Evolutionary conservation across 768 basidiomycete species (phyloP), one percentile per base, ranked within the genome.

Genomic region (Hericium coralloides): DNA sequence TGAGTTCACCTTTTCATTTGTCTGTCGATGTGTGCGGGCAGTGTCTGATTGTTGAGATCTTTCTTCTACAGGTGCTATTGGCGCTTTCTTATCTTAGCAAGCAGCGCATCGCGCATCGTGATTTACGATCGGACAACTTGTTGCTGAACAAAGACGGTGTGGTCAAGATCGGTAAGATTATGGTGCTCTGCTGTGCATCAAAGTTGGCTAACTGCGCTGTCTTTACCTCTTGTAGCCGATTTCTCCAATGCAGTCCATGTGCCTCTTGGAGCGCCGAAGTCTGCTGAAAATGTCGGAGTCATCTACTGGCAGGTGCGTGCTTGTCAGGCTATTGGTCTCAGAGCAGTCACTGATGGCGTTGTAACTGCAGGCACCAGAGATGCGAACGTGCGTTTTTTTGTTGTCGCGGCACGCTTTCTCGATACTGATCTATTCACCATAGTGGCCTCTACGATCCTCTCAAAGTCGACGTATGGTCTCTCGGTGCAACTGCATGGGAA

Each of bases 81-180:
- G 91, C 83, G 6, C 69, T 93, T 18, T 78, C 79, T 39, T 89
- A 82, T 64, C 72, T 93, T 52, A 81, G 83, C 60, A 71, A 70
- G 38, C 78, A 83, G 52, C 73, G 77, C 26, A 86, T 93, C 47
- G 89, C 87, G 2, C 91, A 93, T 69, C 80, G 91, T 31, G 91
- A 93, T 68, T 76, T 93, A 49, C 82, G 91, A 22, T 89, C 89
- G 12, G 91, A 93, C 66, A 93, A 93, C 67, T 60, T 92, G 54
- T 72, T 93, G 41, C 71, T 93, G 55, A 89, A 88, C 55, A 74
- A 72, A 47, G 69, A 77, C 9, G 90, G 90, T 1, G 67, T 88
- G 8, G 74, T 92, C 58, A 92, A 92, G 69, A 74, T 93, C 14
- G 80, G 88, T 89, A 60, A 55, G 83, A 76, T 25, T 12, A 51